Evolutionary conservation across 2,329 filamentous ascomycete genomes (phyloP), one percentile per base, ranked within the genome.

Genomic region (Diaporthe citrichinensis): DNA sequence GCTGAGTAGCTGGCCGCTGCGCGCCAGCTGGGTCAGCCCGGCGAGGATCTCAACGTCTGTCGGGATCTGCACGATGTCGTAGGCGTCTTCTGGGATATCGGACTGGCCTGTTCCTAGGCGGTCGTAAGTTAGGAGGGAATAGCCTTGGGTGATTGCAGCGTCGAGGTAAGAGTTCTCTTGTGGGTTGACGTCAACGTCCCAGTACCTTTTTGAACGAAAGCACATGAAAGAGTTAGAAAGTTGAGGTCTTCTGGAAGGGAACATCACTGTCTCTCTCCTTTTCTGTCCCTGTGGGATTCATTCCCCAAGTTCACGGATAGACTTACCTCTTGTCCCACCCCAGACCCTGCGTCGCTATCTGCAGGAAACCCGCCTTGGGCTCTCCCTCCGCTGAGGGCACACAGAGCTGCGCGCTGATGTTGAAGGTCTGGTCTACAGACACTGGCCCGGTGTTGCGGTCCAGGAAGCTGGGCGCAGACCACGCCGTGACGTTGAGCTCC

Each of bases 251-350:
- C 23, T 62, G 34, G n/a, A 20, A 44, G 59, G 36, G 39, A 62
- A 62, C 36, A 44, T 44, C 39, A 4, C 39, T 44, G n/a, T 44
- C 39, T 62, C 23, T 39, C 31, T 59, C 31, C 9, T 39, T 59
- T 59, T 59, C 31, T 39, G 57, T 59, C 39, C 44, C 3, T 44
- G 34, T 41, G 25, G 36, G n/a, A 41, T 61, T 41, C 36, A 41
- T 23, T 41, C 58, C 58, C 36, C 6, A 20, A 28, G 20, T 61
- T 61, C 36, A 62, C 25, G 25, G 39, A 31, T 14, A 44, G 59
- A 83, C 80, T 36, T 93, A 93, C 58, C 85, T 88, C 68, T 81
- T 80, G 72, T 84, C 83, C 74, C 85, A 85, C 31, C 84, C 85
- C 44, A 86, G 78, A 15, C 85, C 86, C 68, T 86, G 85, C 7